Base-by-base conservation (phyloP, 2,329 filamentous ascomycete species). In the Alternaria sp. region DNA sequence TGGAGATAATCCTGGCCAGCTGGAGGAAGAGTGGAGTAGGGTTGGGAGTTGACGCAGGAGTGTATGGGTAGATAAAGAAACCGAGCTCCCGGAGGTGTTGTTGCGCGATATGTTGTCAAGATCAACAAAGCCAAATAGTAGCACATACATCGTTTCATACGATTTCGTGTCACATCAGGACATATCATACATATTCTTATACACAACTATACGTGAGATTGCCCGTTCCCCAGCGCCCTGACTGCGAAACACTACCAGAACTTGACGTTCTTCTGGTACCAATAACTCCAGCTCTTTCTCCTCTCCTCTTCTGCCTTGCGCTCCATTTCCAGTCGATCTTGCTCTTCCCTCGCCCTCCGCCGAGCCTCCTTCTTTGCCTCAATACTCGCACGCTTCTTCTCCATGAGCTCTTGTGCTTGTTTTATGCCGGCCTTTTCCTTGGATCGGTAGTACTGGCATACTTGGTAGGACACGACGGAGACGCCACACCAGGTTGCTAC, bases 371-470 rank as follows among this genome's bases (percentile, higher is more conserved):
- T 82, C 63, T 80, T 80, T n/a, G 79, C 78, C 67, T 82, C 82
- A 43, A 83, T 79, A 47, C 77, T 76, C 20, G 73, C 84, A 74
- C 92, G 89, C 79, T 94, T 89, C 72, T 87, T 85, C 75, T 91
- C 89, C 79, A 95, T 90, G 62, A 96, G 88, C 76, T 97, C 93
- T 59, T 97, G 90, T 5, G 92, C 92, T 68, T 93, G 86, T 78
- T 92, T 91, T 89, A 99, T 95, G 66, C 93, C 91, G 65, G 90
- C 88, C 72, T 90, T 88, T 81, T 98, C 95, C 64, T 90, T 86
- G 51, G 87, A 85, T 63, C 94, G 86, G 65, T 87, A 87, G 70
- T 89, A 90, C 75, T 94, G 89, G 82, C 95, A 98, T 75, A 91
- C 93, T 81, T 97, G 93, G 81, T 94, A 96, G 55, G 90, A 90